Conservation (phyloP, 1,139 yeast species). For the Barnettozyma hawaiiensis region DNA sequence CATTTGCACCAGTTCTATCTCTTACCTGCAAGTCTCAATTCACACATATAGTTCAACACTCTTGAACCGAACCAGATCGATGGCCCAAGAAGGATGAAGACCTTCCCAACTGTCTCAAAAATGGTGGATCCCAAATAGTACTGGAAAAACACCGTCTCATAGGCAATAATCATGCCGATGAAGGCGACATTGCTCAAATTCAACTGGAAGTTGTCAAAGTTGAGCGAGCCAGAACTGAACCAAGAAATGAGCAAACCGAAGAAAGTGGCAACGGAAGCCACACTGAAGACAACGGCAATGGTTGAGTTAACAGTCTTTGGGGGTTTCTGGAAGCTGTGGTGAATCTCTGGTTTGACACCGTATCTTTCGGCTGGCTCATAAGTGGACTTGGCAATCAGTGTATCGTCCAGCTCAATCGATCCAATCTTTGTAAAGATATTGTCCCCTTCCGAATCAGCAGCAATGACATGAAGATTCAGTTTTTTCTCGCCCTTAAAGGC, state of each 20-base stretch:
- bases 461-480: constrained; percentile 33
- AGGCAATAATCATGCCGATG: constrained; percentile 46
- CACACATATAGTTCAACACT: constrained; percentile 40
- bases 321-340: constrained; percentile 56
- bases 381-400: constrained; percentile 13
- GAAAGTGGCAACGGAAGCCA: constrained; percentile 38
- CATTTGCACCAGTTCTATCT: constrained; percentile 16
- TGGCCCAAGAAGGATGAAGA: constrained; percentile 47
- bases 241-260: constrained; percentile 44
- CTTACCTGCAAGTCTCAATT: constrained; percentile 25
- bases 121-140: constrained; percentile 72
- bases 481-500: constrained; percentile 34
- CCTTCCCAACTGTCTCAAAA: constrained; percentile 57
- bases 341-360: constrained; percentile 59
- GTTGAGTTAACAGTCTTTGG: constrained; percentile 50
- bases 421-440: constrained; percentile 16
- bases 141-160: constrained; percentile 57
- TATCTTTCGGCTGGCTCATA: constrained; percentile 37
- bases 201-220: constrained; percentile 34
- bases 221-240: constrained; percentile 41
- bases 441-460: constrained; percentile 19
- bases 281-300: constrained; percentile 50
- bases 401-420: constrained; percentile 16
- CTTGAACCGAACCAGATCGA: constrained; percentile 65
- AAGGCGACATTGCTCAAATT: constrained; percentile 24